phyloP scores from a whole-genome alignment of 2,329 filamentous ascomycete genomes.

The Microdochium bolleyi region DNA sequence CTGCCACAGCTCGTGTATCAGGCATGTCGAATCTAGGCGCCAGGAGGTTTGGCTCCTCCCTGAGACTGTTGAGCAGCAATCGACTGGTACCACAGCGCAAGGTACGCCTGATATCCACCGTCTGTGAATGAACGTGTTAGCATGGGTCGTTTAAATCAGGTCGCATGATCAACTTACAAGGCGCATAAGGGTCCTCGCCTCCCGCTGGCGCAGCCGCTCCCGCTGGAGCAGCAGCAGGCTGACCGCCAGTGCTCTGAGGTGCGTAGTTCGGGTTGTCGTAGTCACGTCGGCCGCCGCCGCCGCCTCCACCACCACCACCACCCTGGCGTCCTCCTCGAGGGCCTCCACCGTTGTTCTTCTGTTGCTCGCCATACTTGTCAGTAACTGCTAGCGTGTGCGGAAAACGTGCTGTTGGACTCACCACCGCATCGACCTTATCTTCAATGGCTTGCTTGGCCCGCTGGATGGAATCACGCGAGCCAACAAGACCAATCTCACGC shows the following conservation, averaged over 20 bases:
- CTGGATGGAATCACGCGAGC: conserved; percentile 67
- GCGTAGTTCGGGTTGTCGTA: conserved; percentile 48
- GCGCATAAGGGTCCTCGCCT: conserved; percentile 62
- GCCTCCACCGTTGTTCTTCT: conserved; percentile 43
- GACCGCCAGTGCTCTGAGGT: conserved; percentile 6
- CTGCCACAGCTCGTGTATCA: no score
- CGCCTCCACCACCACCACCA: conserved; percentile 30
- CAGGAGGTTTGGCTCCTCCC: background rate
- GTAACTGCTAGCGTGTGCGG: conserved; percentile 4
- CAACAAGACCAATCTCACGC: conserved; percentile 80
- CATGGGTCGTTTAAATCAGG: conserved; percentile 2
- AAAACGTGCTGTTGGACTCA: conserved; percentile 35
- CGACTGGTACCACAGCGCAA: conserved; percentile 75
- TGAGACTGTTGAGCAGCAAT: background rate
- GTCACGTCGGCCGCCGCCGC: conserved; percentile 35
- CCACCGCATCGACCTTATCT: conserved; percentile 85
- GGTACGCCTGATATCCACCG: conserved; percentile 74
- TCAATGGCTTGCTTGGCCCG: conserved; percentile 79
- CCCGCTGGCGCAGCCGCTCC: conserved; percentile 30
- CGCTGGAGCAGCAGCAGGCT: conserved; percentile 32
- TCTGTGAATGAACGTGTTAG: conserved; percentile 36
- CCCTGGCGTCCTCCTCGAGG: conserved; percentile 23
- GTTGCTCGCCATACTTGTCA: conserved; percentile 31
- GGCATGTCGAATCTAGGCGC: background rate
- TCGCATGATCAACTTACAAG: conserved; percentile 43